Conservation (phyloP, 352 stramenopile genomes). For the Detonula confervacea region DNA sequence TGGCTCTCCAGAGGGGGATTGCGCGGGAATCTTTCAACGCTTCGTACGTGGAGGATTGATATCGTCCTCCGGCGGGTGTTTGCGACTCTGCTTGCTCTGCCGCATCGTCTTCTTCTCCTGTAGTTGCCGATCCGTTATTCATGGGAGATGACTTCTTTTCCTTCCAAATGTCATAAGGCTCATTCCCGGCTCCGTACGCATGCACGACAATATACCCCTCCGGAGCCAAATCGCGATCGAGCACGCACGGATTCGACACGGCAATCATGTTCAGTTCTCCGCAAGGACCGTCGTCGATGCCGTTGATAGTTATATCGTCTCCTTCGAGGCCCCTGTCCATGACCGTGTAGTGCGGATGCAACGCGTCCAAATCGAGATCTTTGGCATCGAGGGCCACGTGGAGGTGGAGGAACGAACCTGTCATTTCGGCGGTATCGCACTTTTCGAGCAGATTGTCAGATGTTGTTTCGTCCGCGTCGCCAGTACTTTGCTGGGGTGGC, state of each 20-base stretch:
- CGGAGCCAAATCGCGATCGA: slow-evolving; percentile 82
- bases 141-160: slow-evolving; percentile 53
- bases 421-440: slow-evolving; percentile 81
- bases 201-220: slow-evolving; percentile 87
- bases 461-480: too few species aligned
- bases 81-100: neutral
- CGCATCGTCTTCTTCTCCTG: too few species aligned
- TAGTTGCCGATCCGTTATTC: too few species aligned
- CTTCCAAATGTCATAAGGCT: slow-evolving; percentile 87
- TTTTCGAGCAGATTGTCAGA: slow-evolving; percentile 54
- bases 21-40: slow-evolving; percentile 82
- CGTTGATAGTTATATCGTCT: slow-evolving; percentile 38
- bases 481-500: slow-evolving; percentile 8
- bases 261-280: slow-evolving; percentile 86
- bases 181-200: slow-evolving; percentile 86
- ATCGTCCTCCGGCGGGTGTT: slow-evolving; percentile 19
- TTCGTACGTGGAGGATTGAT: slow-evolving; percentile 70
- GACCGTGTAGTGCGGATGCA: slow-evolving; percentile 84
- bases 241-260: slow-evolving; percentile 86
- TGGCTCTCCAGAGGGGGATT: slow-evolving; percentile 73
- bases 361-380: slow-evolving; percentile 69
- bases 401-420: slow-evolving; percentile 87
- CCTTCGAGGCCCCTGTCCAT: slow-evolving; percentile 78
- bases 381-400: slow-evolving; percentile 85
- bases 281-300: slow-evolving; percentile 65